These are phyloP conservation scores for Tricholoma flavovirens DNA, from an alignment of 768 basidiomycete genomes.

Conservation along the genomic window DNA sequence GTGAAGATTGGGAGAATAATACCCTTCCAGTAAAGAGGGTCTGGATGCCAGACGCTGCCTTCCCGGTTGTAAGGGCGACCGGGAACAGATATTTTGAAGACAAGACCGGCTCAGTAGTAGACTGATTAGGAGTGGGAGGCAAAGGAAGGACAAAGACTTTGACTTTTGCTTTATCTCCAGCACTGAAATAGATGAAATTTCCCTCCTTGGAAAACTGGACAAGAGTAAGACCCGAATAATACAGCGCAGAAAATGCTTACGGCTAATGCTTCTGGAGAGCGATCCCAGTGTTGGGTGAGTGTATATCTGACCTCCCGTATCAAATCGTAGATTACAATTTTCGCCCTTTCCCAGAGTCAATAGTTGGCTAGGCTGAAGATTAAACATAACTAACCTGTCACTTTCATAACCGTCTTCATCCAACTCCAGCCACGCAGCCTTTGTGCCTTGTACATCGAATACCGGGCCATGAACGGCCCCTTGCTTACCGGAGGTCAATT, in stretches of 20 bases:
- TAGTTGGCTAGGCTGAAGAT: background rate
- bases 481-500: constrained; percentile 79
- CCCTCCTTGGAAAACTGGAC: constrained; percentile 71
- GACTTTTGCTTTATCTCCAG: constrained; percentile 71
- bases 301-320: constrained; percentile 60
- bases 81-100: constrained; percentile 46
- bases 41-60: constrained; percentile 57
- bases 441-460: constrained; percentile 60
- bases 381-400: constrained; percentile 48
- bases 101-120: constrained; percentile 48
- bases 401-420: constrained; percentile 86
- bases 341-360: constrained; percentile 40
- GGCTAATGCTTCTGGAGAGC: constrained; percentile 57
- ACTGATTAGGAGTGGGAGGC: constrained; percentile 52
- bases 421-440: constrained; percentile 85
- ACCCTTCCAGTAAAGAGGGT: constrained; percentile 55
- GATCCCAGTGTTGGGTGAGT: constrained; percentile 81
- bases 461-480: constrained; percentile 76
- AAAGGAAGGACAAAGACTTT: constrained; percentile 71
- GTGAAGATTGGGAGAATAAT: constrained; percentile 66
- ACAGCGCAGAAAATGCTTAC: constrained; percentile 32
- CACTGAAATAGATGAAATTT: constrained; percentile 62
- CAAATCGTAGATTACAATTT: constrained; percentile 78
- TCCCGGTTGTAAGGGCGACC: constrained; percentile 49
- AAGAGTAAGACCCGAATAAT: constrained; percentile 1